Base-by-base conservation (phyloP, 164 flowering plant genomes). In the Magnolia kwangsiensis region DNA sequence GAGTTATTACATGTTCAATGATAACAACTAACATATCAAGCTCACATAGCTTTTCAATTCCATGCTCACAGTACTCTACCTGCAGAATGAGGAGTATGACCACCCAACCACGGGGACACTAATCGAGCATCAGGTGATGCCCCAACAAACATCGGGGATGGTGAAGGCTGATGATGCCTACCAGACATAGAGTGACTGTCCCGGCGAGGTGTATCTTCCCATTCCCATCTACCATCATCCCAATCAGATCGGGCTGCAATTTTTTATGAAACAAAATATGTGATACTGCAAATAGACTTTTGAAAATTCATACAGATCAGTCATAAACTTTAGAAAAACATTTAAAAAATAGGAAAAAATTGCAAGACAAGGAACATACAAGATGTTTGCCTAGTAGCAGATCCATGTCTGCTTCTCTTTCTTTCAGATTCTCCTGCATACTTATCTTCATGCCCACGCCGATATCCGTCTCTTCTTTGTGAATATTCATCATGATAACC, bases 211-310 rank as follows among this genome's bases (percentile, higher is more conserved):
- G 97, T 83, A 69, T 89, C 93, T 80, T 90, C 91, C 98, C 97
- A 93, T 81, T 93, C 98, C 93, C 93, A 93, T 82, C 88, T 85
- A 19, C 97, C 97, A 87, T 90, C 92, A 84, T 90, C 97, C 95
- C 98, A 92, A 23, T 90, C 95, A 78, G 95, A 90, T 80, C 91
- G 86, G 27, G 89, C 92, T 89, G 88, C 77, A 84, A 72, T 24
- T 75, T 24, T 10, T 8, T 29, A 68, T 3, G 71, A 11, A 31
- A 27, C 18, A 29, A 29, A 68, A 29, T 29, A 31, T 29, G 18
- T 68, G 14, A 68, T 37, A 68, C 16, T 29, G 31, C 27, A 1
- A 11, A 68, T 37, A 14, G 19, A 45, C 21, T 37, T 65, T 65
- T 20, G 18, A 21, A 13, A 24, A 23, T 55, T 16, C 13, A 55